Conservation (phyloP, 805 yeast species). For the Starmerella sp. region DNA sequence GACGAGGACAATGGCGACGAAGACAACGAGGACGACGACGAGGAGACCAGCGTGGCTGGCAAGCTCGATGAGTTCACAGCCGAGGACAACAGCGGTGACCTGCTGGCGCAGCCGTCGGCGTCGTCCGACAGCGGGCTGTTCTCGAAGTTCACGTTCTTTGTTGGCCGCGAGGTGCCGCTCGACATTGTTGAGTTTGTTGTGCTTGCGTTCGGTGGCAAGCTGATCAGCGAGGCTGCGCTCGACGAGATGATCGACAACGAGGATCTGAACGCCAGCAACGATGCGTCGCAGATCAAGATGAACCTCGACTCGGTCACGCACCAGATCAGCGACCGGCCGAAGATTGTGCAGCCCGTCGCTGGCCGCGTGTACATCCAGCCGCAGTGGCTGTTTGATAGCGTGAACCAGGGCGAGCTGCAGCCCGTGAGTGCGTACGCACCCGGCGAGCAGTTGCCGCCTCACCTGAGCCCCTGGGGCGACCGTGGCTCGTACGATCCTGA, state of each 20-base stretch:
- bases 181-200: conserved; percentile 83
- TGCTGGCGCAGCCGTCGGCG: conserved; percentile 51
- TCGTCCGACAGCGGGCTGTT: conserved; percentile 36
- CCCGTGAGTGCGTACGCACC: conserved; percentile 80
- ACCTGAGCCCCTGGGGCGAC: conserved; percentile 98
- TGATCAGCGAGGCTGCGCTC: conserved; percentile 75
- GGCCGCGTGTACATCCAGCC: conserved; percentile 95
- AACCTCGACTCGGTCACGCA: conserved; percentile 71
- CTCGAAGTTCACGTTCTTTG: conserved; percentile 63
- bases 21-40: conserved; percentile 26
- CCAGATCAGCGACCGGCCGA: conserved; percentile 90
- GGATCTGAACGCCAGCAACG: conserved; percentile 36
- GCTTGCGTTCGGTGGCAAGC: conserved; percentile 73
- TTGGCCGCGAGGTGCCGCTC: conserved; percentile 92
- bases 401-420: conserved; percentile 64
- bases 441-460: conserved; percentile 93
- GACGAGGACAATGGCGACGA: conserved; percentile 27
- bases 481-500: conserved; percentile 76
- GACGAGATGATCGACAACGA: conserved; percentile 53
- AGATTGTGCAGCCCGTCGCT: conserved; percentile 58
- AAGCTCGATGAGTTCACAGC: conserved; percentile 61
- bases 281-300: conserved; percentile 31
- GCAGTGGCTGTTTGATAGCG: conserved; percentile 91
- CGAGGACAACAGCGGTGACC: conserved; percentile 43
- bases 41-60: conserved; percentile 33